These are phyloP conservation scores for Urochloa ruziziensis DNA, from an alignment of 176 grass and related monocot species.

Conservation along the genomic window DNA sequence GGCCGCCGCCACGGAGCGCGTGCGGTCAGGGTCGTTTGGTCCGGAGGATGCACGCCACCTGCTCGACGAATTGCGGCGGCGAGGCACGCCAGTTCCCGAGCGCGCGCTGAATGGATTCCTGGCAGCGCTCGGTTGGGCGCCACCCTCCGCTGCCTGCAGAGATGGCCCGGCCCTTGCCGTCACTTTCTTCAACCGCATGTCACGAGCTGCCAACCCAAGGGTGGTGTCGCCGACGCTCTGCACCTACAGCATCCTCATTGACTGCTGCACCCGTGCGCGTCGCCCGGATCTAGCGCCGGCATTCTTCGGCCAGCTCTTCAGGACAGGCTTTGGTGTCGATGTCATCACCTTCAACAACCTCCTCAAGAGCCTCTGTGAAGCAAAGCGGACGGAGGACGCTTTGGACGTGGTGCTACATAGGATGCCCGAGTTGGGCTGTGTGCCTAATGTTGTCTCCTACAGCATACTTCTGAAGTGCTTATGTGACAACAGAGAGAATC, in stretches of 20 bases:
- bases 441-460: neutral
- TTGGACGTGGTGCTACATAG: conserved; percentile 15
- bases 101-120: neutral
- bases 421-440: conserved; percentile 32
- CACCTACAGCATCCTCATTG: conserved; percentile 32
- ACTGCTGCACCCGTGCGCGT: conserved; percentile 7
- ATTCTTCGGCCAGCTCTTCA: conserved; percentile 20
- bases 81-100: neutral
- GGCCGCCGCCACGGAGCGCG: neutral
- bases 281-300: conserved; percentile 1
- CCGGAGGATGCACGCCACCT: neutral
- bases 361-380: conserved; percentile 23
- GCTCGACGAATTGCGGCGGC: neutral
- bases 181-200: conserved; percentile 6
- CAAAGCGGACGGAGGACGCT: neutral
- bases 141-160: neutral
- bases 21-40: neutral
- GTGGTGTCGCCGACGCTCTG: neutral
- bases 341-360: neutral
- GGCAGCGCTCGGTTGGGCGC: neutral
- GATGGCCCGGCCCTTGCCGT: neutral
- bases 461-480: conserved; percentile 12
- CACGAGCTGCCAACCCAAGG: neutral
- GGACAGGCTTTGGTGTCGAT: neutral
- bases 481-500: neutral